Base-by-base conservation (phyloP, 78 protist species). In the Dictyostelium citrinum region DNA sequence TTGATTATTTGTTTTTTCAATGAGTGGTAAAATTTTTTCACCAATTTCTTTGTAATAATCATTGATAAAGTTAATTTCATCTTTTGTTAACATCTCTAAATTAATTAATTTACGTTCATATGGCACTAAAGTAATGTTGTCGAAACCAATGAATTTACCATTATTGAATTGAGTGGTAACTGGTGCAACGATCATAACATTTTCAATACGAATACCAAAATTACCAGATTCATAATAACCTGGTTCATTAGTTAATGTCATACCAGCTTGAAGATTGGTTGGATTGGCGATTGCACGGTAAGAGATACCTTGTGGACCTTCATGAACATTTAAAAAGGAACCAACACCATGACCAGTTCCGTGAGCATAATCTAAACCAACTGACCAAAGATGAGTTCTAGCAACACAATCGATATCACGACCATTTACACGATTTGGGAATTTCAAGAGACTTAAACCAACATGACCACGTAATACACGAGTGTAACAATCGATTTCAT, bases 321-420 rank as follows among this genome's bases (percentile, higher is more conserved):
- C 99, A 86, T 99, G 99, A 35, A 99, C 99, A 78, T 84, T 90
- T 22, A 98, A 79, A 91, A 74, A 97, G 2, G 97, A 81, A 1
- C 99, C 99, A 16, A 99, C 99, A 49, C 99, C 99, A 81, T 99
- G 99, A 29, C 99, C 99, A 1, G 99, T 98, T 9, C 99, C 99
- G 70, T 99, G 99, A 7, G 91, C 80, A 74, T 91, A 98, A 93
- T 97, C 97, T 31, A 96, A 76, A 3, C 99, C 99, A 14, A 35
- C 79, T 39, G 58, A 33, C 99, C 99, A 97, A 37, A 98, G 90
- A 22, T 70, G 24, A 43, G 37, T 45, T 24, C 98, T 70, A 1
- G 98, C 98, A 3, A 97, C 12, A 17, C 83, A 74, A 46, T 98
- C 98, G 27, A 98, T 33, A 22, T 61, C 72, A n/a, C 70, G 51